Evolutionary conservation across 139 green algal genomes (phyloP).

Genomic region (Chloropicon primus): DNA sequence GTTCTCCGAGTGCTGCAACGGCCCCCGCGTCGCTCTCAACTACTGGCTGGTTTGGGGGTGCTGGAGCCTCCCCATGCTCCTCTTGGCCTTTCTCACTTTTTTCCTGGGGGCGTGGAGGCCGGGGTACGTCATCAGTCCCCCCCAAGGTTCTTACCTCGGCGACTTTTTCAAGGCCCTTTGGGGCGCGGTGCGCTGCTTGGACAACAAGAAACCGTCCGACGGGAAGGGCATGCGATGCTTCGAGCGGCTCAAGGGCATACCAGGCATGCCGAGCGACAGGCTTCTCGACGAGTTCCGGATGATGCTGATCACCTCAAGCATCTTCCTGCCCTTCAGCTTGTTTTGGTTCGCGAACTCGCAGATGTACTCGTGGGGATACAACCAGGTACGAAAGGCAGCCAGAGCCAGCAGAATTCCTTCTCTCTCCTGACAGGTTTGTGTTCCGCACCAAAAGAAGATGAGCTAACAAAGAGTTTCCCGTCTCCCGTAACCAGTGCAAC

Average conservation of each 20-base stretch:
- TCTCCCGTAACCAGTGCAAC: too few species aligned
- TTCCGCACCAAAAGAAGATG: too few species aligned
- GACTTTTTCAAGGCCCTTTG: not conserved
- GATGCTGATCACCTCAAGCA: not conserved
- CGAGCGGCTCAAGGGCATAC: not conserved
- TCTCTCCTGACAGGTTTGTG: too few species aligned
- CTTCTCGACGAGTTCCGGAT: not conserved
- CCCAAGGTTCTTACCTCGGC: not conserved
- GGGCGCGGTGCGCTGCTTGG: not conserved
- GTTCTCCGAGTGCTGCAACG: not conserved
- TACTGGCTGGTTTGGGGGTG: not conserved
- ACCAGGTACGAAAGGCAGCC: too few species aligned
- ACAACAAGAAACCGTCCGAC: not conserved
- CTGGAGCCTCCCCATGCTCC: not conserved
- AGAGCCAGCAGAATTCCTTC: too few species aligned
- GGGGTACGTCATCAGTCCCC: not conserved
- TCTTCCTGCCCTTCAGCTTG: not conserved
- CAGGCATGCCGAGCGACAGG: not conserved
- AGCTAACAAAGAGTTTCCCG: too few species aligned
- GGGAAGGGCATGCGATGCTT: not conserved
- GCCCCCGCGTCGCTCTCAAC: not conserved
- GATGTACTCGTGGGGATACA: not conserved
- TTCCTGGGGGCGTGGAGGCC: not conserved
- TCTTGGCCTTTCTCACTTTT: not conserved
- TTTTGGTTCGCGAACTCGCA: not conserved